These are phyloP conservation scores for Mucor piriformis DNA, from an alignment of 371 early-diverging fungal species.

Conservation along the genomic window DNA sequence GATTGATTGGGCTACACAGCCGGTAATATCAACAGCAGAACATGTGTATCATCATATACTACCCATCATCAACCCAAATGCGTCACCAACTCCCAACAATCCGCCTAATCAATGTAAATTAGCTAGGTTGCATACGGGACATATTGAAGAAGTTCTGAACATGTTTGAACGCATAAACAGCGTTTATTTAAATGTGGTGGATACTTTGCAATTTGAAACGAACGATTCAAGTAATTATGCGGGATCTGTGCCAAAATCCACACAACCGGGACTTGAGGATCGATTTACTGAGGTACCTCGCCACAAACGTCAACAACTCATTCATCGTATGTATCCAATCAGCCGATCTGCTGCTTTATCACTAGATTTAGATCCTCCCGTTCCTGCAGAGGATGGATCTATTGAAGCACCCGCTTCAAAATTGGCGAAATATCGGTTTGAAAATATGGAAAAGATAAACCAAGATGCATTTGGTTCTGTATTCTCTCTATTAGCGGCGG, in stretches of 20 bases:
- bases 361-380: constrained; percentile 32
- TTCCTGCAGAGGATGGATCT: neutral
- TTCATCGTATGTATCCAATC: constrained; percentile 20
- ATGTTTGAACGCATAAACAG: constrained; percentile 46
- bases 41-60: neutral
- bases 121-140: constrained; percentile 9
- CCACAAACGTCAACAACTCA: constrained; percentile 12
- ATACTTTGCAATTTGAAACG: constrained; percentile 28
- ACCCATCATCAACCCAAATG: constrained; percentile 9
- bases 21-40: constrained; percentile 20
- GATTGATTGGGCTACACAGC: constrained; percentile 58
- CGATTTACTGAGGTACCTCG: neutral
- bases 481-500: constrained; percentile 59
- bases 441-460: constrained; percentile 46
- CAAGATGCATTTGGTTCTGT: constrained; percentile 60
- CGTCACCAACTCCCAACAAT: constrained; percentile 12
- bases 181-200: constrained; percentile 36
- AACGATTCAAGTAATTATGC: constrained; percentile 1
- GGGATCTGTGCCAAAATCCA: neutral
- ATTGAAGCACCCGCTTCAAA: constrained; percentile 17
- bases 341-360: constrained; percentile 18
- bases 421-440: constrained; percentile 41
- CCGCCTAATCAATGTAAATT: neutral
- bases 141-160: constrained; percentile 36
- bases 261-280: neutral